Conservation (phyloP, 2,329 filamentous ascomycete species). For the Sphaerulina vaccinii region DNA sequence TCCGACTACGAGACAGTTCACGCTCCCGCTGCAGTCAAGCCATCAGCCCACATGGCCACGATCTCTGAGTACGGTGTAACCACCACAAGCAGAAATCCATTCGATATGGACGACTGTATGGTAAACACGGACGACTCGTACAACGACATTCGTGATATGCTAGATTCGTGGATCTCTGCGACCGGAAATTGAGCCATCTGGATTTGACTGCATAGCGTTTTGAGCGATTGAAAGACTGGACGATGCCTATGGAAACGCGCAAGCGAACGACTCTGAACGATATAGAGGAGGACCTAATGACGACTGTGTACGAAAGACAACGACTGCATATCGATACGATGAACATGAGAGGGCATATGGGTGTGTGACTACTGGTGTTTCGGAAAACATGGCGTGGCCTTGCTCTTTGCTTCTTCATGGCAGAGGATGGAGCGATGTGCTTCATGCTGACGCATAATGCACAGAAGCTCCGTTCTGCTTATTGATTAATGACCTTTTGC, state of each 20-base stretch:
- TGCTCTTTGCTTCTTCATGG: constrained; percentile 5
- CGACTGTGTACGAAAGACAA: constrained; percentile 16
- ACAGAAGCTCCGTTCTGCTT: background rate
- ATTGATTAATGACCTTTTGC: constrained; percentile 5
- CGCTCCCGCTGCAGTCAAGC: constrained; percentile 23
- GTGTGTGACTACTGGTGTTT: constrained; percentile 1
- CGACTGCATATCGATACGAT: constrained; percentile 8
- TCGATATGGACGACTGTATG: constrained; percentile 22
- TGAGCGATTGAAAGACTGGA: constrained; percentile 10
- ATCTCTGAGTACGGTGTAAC: constrained; percentile 77
- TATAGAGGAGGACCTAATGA: constrained; percentile 19
- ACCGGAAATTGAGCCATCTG: constrained; percentile 12
- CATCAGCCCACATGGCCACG: constrained; percentile 44
- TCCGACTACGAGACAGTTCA: constrained; percentile 29
- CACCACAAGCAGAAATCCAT: constrained; percentile 63
- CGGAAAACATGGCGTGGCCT: background rate
- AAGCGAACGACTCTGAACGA: constrained; percentile 16
- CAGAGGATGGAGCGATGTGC: constrained; percentile 2
- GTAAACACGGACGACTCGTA: constrained; percentile 23
- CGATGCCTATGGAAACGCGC: background rate
- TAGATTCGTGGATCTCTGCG: constrained; percentile 27
- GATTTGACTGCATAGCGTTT: constrained; percentile 4
- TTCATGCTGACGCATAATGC: background rate
- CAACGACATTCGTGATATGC: constrained; percentile 27
- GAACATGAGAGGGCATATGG: constrained; percentile 13